Base-by-base conservation (phyloP, 1,139 yeast species). In the Pneumocystis jirovecii region DNA sequence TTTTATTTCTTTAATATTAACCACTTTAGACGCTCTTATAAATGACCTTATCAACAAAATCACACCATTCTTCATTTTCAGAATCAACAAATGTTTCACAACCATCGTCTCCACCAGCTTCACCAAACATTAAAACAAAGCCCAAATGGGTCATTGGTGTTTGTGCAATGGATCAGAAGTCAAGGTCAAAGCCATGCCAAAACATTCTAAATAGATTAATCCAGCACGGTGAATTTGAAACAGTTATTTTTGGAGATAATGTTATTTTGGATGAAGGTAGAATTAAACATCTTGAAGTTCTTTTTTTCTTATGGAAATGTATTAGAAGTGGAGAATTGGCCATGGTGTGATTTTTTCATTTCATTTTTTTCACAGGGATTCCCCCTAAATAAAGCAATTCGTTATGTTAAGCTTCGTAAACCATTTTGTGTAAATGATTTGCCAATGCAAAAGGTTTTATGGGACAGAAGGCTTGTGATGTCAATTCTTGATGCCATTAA, bases 151-250 rank as follows among this genome's bases (percentile, higher is more conserved):
- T 50, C 90, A 89, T 95, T 71, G 99, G 99, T 62, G 96, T 95
- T 0, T 95, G 98, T 78, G 99, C 99, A 8, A 91, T 95, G 97
- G 98, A 95, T 75, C 86, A 93, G 65, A 95, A 95, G 75, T 98
- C 91, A 0, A 81, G 96, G 74, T 87, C 96, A 57, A 95, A 95
- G 76, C 98, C 99, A 1, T 93, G 97, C 74, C 81, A 97, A 68
- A 89, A 87, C 68, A 95, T 95, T 69, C 79, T 95, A 71, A 91
- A 89, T 74, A 79, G 96, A 64, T 78, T 95, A 72, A 88, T 91
- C 69, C 96, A 89, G 71, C 86, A 89, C 71, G 97, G 96, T 39
- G 98, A 93, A 76, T 93, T 95, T 75, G 97, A 95, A 74, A 90
- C 97, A 0, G 87, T 95, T 39, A 90, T 93, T 66, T 95, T 95